These are phyloP conservation scores for Prunus mume DNA, from an alignment of 306 rosid species.

Conservation along the genomic window DNA sequence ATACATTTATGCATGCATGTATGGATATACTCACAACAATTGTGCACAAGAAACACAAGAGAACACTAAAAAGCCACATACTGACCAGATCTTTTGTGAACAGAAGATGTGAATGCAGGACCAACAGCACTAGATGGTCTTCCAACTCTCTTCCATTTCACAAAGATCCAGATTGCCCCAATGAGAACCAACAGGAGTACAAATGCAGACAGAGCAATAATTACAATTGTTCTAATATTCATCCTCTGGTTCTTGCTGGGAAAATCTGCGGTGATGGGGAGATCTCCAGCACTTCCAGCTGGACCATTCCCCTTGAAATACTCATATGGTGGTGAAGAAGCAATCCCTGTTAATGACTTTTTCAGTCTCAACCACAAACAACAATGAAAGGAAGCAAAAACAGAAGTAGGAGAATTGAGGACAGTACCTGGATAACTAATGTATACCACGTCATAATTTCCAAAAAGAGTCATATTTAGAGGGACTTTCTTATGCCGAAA, in stretches of 20 bases:
- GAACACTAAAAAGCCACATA: conserved; percentile 13
- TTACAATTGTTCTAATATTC: conserved; percentile 54
- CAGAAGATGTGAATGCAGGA: conserved; percentile 49
- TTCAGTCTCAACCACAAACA: conserved; percentile 40
- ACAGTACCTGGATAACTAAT: conserved; percentile 75
- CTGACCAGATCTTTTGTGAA: conserved; percentile 80
- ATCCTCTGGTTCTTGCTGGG: conserved; percentile 51
- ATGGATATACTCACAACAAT: background rate
- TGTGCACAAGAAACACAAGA: background rate
- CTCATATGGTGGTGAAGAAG: conserved; percentile 58
- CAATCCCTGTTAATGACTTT: conserved; percentile 58
- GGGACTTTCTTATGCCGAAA: conserved; percentile 76
- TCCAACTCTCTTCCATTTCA: conserved; percentile 70
- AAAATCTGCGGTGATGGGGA: conserved; percentile 63
- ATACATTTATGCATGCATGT: background rate
- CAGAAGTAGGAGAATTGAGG: conserved; percentile 19
- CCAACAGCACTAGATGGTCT: conserved; percentile 68
- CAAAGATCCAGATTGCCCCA: conserved; percentile 54
- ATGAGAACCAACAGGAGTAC: conserved; percentile 59
- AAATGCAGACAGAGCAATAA: conserved; percentile 70
- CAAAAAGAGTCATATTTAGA: conserved; percentile 67
- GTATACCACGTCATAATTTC: conserved; percentile 59
- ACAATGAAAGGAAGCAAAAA: conserved; percentile 20
- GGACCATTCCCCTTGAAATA: conserved; percentile 45
- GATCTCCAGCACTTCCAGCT: conserved; percentile 35